phyloP scores from a whole-genome alignment of 106 monocot species.

The Dioscorea alata region DNA sequence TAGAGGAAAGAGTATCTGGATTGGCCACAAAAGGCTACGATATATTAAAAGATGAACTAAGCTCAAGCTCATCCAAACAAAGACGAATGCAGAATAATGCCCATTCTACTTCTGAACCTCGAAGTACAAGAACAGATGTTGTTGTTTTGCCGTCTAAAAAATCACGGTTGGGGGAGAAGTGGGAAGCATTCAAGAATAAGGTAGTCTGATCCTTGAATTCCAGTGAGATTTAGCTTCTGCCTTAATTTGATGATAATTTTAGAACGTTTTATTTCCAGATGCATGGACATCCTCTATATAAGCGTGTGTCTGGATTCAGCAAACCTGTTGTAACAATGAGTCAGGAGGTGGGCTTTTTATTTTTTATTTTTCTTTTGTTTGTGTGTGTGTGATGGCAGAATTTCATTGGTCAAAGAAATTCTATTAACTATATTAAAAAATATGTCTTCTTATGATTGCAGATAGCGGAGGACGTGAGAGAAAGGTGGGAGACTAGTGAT shows the following conservation, averaged over 20 bases:
- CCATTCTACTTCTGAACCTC: constrained; percentile 39
- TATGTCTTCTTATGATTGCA: constrained; percentile 20
- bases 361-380: background rate
- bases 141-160: constrained; percentile 71
- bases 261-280: constrained; percentile 43
- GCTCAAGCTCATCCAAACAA: constrained; percentile 33
- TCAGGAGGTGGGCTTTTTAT: constrained; percentile 63
- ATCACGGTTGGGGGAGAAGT: constrained; percentile 72
- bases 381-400: background rate
- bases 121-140: constrained; percentile 78
- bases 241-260: background rate
- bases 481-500: constrained; percentile 91
- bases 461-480: constrained; percentile 90
- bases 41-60: constrained; percentile 79
- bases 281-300: constrained; percentile 75
- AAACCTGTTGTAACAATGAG: constrained; percentile 79
- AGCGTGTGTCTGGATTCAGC: constrained; percentile 57
- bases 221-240: background rate
- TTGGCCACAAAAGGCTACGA: constrained; percentile 75
- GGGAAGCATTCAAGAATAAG: constrained; percentile 92
- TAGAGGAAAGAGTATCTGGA: constrained; percentile 58
- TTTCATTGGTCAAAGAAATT: background rate
- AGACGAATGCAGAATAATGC: constrained; percentile 38
- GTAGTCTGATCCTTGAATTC: constrained; percentile 17
- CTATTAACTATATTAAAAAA: background rate